These are phyloP conservation scores for Zygoascus tannicola DNA, from an alignment of 805 yeast genomes.

Conservation along the genomic window DNA sequence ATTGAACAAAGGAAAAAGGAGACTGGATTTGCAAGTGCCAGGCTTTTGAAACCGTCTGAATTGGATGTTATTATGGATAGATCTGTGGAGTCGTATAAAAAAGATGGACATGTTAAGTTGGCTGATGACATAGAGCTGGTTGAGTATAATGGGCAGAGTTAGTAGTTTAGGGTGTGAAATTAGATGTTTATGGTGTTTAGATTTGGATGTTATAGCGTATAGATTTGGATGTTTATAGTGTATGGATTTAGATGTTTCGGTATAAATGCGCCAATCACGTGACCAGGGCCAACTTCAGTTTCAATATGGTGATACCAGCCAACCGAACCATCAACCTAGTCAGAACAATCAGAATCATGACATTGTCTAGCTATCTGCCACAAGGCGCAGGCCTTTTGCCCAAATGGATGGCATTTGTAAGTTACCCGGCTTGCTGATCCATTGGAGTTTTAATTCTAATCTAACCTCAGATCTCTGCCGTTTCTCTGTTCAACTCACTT, in stretches of 20 bases:
- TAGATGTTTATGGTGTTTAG: too few relatives aligned
- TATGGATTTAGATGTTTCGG: too few relatives aligned
- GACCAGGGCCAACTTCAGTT: too few relatives aligned
- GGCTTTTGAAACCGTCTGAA: too few relatives aligned
- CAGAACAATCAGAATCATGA: neutral
- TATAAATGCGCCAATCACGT: too few relatives aligned
- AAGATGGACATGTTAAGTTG: neutral
- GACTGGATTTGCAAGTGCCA: neutral
- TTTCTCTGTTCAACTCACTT: slow-evolving; percentile 82
- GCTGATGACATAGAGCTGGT: too few relatives aligned
- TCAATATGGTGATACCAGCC: too few relatives aligned
- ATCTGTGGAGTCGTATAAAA: slow-evolving; percentile 11
- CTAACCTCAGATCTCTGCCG: slow-evolving; percentile 52
- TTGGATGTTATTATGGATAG: slow-evolving; percentile 13
- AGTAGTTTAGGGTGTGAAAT: too few relatives aligned
- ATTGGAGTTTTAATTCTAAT: neutral
- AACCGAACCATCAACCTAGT: too few relatives aligned
- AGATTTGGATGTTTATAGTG: too few relatives aligned
- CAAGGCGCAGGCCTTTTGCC: slow-evolving; percentile 46
- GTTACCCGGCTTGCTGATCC: slow-evolving; percentile 15
- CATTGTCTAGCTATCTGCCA: slow-evolving; percentile 4
- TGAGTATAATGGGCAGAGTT: too few relatives aligned
- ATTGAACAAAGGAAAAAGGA: neutral
- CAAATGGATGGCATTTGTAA: slow-evolving; percentile 65
- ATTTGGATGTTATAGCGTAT: too few relatives aligned